Conservation (phyloP, 2,329 filamentous ascomycete species). For the Epicoccum nigrum region DNA sequence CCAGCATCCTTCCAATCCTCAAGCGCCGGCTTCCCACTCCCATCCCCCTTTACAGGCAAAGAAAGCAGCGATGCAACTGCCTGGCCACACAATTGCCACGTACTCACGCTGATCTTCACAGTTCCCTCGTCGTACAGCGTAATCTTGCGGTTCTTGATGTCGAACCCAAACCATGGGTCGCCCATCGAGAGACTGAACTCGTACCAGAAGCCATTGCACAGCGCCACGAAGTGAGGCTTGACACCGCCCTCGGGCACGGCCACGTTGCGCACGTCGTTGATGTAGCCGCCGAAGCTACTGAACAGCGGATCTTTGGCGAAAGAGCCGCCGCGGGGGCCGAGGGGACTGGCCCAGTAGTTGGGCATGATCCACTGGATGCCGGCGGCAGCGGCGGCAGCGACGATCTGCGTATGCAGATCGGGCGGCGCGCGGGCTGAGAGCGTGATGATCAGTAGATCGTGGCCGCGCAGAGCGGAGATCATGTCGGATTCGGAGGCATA, state of each 20-base stretch:
- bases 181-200: conserved; percentile 46
- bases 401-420: conserved; percentile 37
- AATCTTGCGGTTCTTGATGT: conserved; percentile 39
- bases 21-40: not conserved
- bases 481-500: conserved; percentile 34
- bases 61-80: conserved; percentile 57
- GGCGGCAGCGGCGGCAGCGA: conserved; percentile 47
- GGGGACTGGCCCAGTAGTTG: conserved; percentile 46
- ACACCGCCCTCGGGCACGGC: not conserved
- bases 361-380: conserved; percentile 50
- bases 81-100: conserved; percentile 62
- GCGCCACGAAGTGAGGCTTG: conserved; percentile 12
- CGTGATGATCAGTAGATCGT: conserved; percentile 52
- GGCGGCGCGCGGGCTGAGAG: conserved; percentile 35
- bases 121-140: conserved; percentile 43
- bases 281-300: conserved; percentile 3
- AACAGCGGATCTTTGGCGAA: conserved; percentile 5
- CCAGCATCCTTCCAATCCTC: conserved; percentile 18
- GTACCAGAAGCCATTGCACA: conserved; percentile 45
- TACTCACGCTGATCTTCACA: conserved; percentile 54
- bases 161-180: conserved; percentile 44
- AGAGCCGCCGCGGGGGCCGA: conserved; percentile 8
- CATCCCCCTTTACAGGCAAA: conserved; percentile 40
- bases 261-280: conserved; percentile 17
- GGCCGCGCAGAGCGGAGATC: conserved; percentile 43